Evolutionary conservation across 2,329 filamentous ascomycete genomes (phyloP), one percentile per base, ranked within the genome.

Genomic region (Trichoderma endophyticum): DNA sequence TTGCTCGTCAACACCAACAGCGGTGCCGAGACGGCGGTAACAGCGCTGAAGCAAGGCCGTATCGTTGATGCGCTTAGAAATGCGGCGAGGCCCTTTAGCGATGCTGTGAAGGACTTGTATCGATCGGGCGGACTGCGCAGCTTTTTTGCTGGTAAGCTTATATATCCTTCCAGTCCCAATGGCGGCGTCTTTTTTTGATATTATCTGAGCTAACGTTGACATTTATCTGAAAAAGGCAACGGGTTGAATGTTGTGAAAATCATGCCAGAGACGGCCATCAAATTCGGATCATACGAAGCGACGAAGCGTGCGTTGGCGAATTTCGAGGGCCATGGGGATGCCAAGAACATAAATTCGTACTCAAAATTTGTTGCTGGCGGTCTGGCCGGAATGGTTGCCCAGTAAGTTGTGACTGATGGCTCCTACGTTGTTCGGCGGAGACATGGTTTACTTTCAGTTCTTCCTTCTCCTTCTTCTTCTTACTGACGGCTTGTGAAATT

Each of bases 241-340:
- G 96, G 96, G 4, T 85, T 99, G 76, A 99, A 99, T 77, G 94
- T 99, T 3, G 82, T 98, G 78, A 99, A 99, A 82, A 96, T 99
- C 73, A 97, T 98, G 94, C 96, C 96, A 0, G 96, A 99, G 83
- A 98, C 95, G 32, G 95, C 96, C 30, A 97, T 99, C 80, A 97
- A 98, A 82, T 99, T 99, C 80, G 96, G 96, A 73, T 95, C 95
- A 24, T 99, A 98, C 79, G 96, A 99, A 88, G 94, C 94, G 66
- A 92, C 94, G 9, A 99, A 98, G 85, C 91, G 94, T 74, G 89
- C 92, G 4, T 89, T 98, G 73, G 94, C 95, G 63, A 90, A 89
- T 73, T 82, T 98, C 65, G 96, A 98, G 85, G 96, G 96, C 7
- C 94, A 97, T 77, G 88, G 91, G 74, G 93, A 98, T 80, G 88